phyloP scores from a whole-genome alignment of 768 basidiomycete genomes.

The Suillus alpinus region DNA sequence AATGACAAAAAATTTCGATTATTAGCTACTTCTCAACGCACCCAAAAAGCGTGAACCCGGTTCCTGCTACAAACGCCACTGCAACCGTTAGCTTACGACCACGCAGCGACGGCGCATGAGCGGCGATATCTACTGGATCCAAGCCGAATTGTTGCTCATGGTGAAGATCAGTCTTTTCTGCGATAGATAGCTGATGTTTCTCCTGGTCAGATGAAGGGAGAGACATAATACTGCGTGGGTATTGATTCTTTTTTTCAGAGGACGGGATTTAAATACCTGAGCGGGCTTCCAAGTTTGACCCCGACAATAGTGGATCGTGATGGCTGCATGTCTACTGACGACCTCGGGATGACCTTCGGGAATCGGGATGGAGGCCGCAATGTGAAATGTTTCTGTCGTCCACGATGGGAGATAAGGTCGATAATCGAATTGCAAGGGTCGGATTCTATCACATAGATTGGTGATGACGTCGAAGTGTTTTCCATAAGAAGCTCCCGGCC shows the following conservation, averaged over 20 bases:
- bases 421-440: background rate
- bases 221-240: slow-evolving; percentile 1
- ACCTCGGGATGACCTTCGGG: background rate
- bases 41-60: slow-evolving; percentile 39
- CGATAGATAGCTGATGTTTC: background rate
- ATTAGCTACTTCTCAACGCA: slow-evolving; percentile 11
- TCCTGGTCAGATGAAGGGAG: background rate
- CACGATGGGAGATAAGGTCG: background rate
- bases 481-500: background rate
- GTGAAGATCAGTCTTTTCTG: background rate
- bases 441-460: background rate
- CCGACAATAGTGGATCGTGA: background rate
- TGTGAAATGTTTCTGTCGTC: background rate
- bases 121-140: slow-evolving; percentile 16
- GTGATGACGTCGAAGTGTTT: background rate
- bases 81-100: slow-evolving; percentile 23
- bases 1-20: background rate
- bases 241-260: background rate
- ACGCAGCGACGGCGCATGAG: slow-evolving; percentile 21
- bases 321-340: slow-evolving; percentile 3
- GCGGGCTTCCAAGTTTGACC: background rate
- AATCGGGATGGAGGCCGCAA: background rate
- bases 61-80: slow-evolving; percentile 35
- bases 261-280: background rate
- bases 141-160: slow-evolving; percentile 1